Base-by-base conservation (phyloP, 129 eudicot genomes). In the Helianthus annuus region DNA sequence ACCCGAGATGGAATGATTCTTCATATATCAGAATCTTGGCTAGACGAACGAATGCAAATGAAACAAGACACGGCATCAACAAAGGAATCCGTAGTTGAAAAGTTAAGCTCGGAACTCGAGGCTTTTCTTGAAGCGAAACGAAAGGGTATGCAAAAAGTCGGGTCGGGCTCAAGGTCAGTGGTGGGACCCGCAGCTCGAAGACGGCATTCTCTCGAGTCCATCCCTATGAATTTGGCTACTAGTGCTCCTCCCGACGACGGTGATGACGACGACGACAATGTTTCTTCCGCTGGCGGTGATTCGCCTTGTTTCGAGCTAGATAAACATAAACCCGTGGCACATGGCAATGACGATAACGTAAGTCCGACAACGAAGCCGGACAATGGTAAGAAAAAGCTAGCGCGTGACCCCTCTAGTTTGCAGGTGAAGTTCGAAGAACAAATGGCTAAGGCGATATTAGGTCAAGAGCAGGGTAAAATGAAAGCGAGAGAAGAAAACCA, bases 11-110 rank as follows among this genome's bases (percentile, higher is more conserved):
- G 83, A 27, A 68, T 86, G 80, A 84, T 94, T 74, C 93, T 94
- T 58, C 97, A 94, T 62, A 70, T 94, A 4, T 90, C 96, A 40
- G 99, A 94, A 63, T 87, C 99, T 5, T 94, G 99, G 99, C 87
- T 94, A 29, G 99, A 94, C 78, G 99, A 90, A 70, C 81, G 97
- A 14, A 82, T 87, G 89, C 98, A 89, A 79, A 83, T 73, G 66
- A 86, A 79, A 60, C 78, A 83, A 76, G 90, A 86, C 27, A 40
- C 80, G 6, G 82, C 68, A 11, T 77, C 76, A 24, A 76, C 52
- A 22, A 83, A 76, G 49, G 81, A 34, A 54, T 84, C 87, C 1
- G 81, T 81, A 7, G 91, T 83, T n/a, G 86, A 90, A 48, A 94
- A 88, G 73, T 66, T 94, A 60, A 71, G 87, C 72, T 73, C 87